Evolutionary conservation across 2,329 filamentous ascomycete species (phyloP).

Genomic region (Trichoderma sp.): DNA sequence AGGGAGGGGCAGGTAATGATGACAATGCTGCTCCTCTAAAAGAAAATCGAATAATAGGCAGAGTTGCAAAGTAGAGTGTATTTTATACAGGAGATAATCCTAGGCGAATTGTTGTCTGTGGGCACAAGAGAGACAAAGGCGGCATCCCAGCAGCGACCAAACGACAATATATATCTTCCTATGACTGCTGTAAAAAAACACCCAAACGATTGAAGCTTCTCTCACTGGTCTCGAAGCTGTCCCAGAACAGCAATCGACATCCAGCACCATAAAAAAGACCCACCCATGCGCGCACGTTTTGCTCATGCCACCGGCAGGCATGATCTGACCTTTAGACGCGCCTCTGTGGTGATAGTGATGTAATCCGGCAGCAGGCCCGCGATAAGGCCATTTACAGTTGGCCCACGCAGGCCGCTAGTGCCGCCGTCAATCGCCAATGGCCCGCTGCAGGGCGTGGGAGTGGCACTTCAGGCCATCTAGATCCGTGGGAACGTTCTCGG

Average conservation of each 20-base stretch:
- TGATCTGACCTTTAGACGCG: constrained; percentile 22
- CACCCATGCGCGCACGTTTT: constrained; percentile 13
- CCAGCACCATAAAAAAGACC: background rate
- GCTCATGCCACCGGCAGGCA: constrained; percentile 21
- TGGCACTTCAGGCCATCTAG: background rate
- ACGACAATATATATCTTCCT: background rate
- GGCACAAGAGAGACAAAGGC: background rate
- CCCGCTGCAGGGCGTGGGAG: background rate
- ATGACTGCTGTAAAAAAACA: background rate
- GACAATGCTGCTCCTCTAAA: background rate
- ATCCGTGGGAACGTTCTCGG: constrained; percentile 11
- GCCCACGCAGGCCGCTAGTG: constrained; percentile 17
- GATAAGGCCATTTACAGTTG: constrained; percentile 16
- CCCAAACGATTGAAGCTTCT: background rate
- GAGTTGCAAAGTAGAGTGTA: background rate
- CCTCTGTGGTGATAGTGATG: constrained; percentile 27
- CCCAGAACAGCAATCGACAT: background rate
- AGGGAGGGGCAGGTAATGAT: background rate
- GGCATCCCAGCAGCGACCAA: background rate
- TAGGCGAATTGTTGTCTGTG: background rate
- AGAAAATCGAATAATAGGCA: background rate
- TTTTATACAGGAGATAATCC: background rate
- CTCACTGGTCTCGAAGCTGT: background rate
- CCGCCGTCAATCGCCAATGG: background rate
- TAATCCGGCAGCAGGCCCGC: constrained; percentile 8